phyloP scores from a whole-genome alignment of 1,284 basidiomycete species.

The Phlebopus sp. region DNA sequence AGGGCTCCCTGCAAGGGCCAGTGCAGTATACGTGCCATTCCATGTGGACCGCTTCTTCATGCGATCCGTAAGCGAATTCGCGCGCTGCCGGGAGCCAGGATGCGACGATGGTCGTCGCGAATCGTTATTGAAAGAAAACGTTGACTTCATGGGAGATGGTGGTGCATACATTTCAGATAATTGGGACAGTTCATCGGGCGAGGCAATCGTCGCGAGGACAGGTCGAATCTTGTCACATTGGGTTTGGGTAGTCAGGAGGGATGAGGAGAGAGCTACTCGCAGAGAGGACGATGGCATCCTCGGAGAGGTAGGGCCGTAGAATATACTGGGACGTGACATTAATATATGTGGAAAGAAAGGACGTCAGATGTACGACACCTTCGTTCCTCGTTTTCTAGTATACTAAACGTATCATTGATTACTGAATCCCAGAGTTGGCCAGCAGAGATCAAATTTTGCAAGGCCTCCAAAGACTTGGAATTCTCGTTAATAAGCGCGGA shows the following conservation, averaged over 20 bases:
- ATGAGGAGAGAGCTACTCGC: conserved; percentile 66
- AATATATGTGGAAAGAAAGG: background rate
- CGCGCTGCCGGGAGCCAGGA: conserved; percentile 33
- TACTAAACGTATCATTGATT: conserved; percentile 61
- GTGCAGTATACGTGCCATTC: conserved; percentile 61
- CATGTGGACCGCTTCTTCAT: conserved; percentile 66
- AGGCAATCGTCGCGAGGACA: conserved; percentile 69
- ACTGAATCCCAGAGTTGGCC: conserved; percentile 69
- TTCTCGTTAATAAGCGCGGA: conserved; percentile 1
- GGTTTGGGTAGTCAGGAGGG: conserved; percentile 67
- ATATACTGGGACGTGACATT: conserved; percentile 7
- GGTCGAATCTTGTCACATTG: conserved; percentile 79
- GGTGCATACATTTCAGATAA: conserved; percentile 83
- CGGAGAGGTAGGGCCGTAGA: conserved; percentile 37
- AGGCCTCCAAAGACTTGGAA: conserved; percentile 54
- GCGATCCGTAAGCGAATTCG: conserved; percentile 25
- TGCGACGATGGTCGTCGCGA: conserved; percentile 42
- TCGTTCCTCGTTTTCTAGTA: conserved; percentile 67
- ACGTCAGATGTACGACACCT: conserved; percentile 38
- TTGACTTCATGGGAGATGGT: conserved; percentile 52
- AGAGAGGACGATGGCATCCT: conserved; percentile 56
- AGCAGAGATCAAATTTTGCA: conserved; percentile 63
- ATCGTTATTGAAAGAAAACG: conserved; percentile 35
- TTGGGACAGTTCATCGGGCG: conserved; percentile 63
- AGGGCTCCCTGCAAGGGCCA: conserved; percentile 45